Base-by-base conservation (phyloP, 768 basidiomycete species). In the Rhizopogon sp. region DNA sequence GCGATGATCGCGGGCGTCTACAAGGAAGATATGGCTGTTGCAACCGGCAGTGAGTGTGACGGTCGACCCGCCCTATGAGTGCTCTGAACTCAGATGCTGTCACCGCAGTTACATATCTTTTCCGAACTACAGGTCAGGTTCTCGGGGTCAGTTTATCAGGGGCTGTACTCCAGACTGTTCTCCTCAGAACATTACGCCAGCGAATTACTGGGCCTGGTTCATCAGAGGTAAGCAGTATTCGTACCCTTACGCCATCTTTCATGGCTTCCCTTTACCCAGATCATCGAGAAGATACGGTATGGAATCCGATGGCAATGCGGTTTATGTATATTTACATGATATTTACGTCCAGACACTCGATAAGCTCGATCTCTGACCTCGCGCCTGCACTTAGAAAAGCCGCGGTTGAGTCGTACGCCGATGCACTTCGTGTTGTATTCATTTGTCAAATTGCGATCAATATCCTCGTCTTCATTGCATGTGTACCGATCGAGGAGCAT, bases 51-150 rank as follows among this genome's bases (percentile, higher is more conserved):
- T 94, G 72, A 74, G 88, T 76, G 60, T 29, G 52, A 52, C n/a
- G 50, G 58, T 57, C 49, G 35, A 49, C 22, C n/a, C 37, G 14
- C 35, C 57, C 42, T 49, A n/a, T 10, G 17, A 20, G 11, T 22
- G 40, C 17, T 35, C 22, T 37, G 46, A 53, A 58, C 65, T 39
- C 52, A 50, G n/a, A 28, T 50, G 5, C 25, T 20, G 43, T 45
- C n/a, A 29, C 41, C 45, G 16, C 62, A 96, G 93, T 95, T 63
- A 90, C 90, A 33, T 98, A 98, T 71, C 77, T 97, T 45, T 96
- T 95, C 76, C 78, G 95, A 59, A 94, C 93, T 7, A 89, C 91
- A 16, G 95, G 95, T 3, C 96, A 98, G 75, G 97, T 97, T 22
- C 79, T 98, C 53, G 97, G 96, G 37, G 96, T 99, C 52, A 90